phyloP scores from a whole-genome alignment of 352 stramenopile species.

The Globisporangium alternatum region DNA sequence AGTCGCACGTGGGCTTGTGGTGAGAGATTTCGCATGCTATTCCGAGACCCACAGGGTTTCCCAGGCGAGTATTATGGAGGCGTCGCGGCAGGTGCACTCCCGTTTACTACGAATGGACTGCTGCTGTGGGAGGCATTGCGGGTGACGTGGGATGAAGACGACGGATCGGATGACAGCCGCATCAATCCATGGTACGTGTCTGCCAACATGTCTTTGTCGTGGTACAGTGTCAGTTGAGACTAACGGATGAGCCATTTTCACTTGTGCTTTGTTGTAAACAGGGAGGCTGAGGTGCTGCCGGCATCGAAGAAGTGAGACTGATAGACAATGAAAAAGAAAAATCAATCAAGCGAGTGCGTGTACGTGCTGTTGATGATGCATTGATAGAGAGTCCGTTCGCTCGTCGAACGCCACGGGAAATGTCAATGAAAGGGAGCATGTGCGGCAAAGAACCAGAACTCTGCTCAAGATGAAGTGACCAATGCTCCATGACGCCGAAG shows the following conservation, averaged over 20 bases:
- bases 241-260: slow-evolving; percentile 3
- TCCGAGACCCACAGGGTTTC: slow-evolving; percentile 63
- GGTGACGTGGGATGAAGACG: slow-evolving; percentile 84
- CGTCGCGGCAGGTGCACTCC: slow-evolving; percentile 60
- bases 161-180: slow-evolving; percentile 74
- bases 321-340: slow-evolving; percentile 17
- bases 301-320: slow-evolving; percentile 24
- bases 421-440: slow-evolving; percentile 1
- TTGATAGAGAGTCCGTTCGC: slow-evolving; percentile 5
- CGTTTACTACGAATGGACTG: slow-evolving; percentile 54
- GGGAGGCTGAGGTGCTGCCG: slow-evolving; percentile 45
- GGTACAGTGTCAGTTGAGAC: slow-evolving; percentile 1
- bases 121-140: slow-evolving; percentile 79
- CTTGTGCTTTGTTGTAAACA: slow-evolving; percentile 21
- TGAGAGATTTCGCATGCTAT: slow-evolving; percentile 78
- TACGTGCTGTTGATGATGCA: slow-evolving; percentile 24
- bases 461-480: too few species aligned
- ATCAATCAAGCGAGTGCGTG: background rate
- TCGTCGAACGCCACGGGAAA: background rate
- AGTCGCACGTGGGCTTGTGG: slow-evolving; percentile 54
- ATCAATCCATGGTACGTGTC: slow-evolving; percentile 81
- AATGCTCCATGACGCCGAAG: too few species aligned
- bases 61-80: slow-evolving; percentile 73
- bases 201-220: background rate
- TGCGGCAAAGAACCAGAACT: background rate